Conservation (phyloP, 306 rosid genomes). For the Castanea crenata region DNA sequence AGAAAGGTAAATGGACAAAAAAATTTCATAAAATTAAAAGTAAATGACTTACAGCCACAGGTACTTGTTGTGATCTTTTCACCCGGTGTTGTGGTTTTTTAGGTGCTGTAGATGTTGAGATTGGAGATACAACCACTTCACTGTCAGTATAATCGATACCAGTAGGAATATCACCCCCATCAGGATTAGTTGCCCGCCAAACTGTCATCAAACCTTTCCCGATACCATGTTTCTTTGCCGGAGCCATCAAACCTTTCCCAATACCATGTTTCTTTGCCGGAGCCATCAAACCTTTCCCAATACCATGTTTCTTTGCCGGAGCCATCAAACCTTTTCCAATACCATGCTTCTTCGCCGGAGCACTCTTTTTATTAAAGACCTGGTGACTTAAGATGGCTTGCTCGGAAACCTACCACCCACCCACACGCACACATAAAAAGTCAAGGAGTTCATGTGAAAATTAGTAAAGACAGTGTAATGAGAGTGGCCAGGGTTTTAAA, state of each 20-base stretch:
- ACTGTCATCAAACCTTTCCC: conserved; percentile 98
- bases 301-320: conserved; percentile 57
- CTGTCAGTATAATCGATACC: conserved; percentile 40
- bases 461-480: neutral
- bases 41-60: conserved; percentile 44
- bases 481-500: neutral
- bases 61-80: conserved; percentile 42
- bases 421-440: neutral
- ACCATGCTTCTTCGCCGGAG: conserved; percentile 40
- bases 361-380: conserved; percentile 12
- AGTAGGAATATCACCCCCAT: conserved; percentile 54
- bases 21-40: conserved; percentile 1
- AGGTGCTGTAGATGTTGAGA: conserved; percentile 30
- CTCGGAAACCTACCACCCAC: conserved; percentile 44
- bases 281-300: conserved; percentile 94
- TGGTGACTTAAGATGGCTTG: conserved; percentile 32
- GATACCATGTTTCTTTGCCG: conserved; percentile 60
- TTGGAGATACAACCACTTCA: conserved; percentile 26
- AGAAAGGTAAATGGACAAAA: conserved; percentile 12
- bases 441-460: conserved; percentile 5
- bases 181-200: conserved; percentile 85
- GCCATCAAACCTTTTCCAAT: conserved; percentile 98
- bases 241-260: conserved; percentile 95
- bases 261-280: conserved; percentile 65
- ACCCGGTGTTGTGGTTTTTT: conserved; percentile 21